These are phyloP conservation scores for Astraeus odoratus DNA, from an alignment of 768 basidiomycete genomes.

Conservation along the genomic window DNA sequence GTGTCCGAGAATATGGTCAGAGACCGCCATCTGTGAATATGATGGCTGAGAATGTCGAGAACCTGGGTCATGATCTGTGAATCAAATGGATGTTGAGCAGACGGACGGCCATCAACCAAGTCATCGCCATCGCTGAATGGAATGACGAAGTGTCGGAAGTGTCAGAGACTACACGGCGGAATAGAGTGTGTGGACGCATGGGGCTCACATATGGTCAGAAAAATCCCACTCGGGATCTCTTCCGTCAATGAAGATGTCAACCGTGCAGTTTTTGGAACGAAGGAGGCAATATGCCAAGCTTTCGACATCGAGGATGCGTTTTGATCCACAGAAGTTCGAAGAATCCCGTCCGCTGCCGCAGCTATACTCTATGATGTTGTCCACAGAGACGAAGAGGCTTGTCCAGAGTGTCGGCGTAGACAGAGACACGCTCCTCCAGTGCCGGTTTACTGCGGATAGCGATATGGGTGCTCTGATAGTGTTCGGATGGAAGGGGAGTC, in stretches of 20 bases:
- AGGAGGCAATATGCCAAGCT: constrained; percentile 37
- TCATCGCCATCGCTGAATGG: constrained; percentile 5
- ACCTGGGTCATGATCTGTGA: constrained; percentile 6
- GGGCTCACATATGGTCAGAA: constrained; percentile 38
- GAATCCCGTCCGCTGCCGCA: neutral
- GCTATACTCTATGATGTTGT: constrained; percentile 7
- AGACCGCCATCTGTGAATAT: constrained; percentile 47
- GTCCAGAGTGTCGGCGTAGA: constrained; percentile 49
- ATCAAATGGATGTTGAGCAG: constrained; percentile 5
- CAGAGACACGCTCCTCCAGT: constrained; percentile 47
- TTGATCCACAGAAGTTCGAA: neutral
- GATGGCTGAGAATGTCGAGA: constrained; percentile 43
- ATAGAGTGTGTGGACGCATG: neutral
- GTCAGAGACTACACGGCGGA: neutral
- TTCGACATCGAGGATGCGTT: constrained; percentile 25
- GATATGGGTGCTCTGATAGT: constrained; percentile 39
- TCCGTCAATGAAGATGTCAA: constrained; percentile 53
- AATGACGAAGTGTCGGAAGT: neutral
- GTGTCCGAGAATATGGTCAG: constrained; percentile 48
- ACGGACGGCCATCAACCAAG: neutral
- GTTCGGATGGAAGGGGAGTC: constrained; percentile 30
- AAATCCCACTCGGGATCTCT: constrained; percentile 57
- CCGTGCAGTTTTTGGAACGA: constrained; percentile 40
- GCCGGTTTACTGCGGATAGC: constrained; percentile 42
- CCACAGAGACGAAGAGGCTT: constrained; percentile 41